Base-by-base conservation (phyloP, 331 rosid species). In the Dryas integrifolia region DNA sequence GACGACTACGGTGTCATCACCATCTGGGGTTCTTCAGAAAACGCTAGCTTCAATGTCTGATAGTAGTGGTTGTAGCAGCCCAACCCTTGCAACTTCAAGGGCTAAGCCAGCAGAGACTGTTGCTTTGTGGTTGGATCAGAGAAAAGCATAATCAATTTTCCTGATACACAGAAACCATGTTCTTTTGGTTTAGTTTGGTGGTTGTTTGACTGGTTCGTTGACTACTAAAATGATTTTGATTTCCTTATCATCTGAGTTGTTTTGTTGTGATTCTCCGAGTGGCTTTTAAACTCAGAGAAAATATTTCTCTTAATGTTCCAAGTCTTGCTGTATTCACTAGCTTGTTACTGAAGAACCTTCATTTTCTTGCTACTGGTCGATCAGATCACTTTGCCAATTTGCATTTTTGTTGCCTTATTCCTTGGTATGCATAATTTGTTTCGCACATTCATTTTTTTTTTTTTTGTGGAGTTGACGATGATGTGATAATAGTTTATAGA, bases 1-100 rank as follows among this genome's bases (percentile, higher is more conserved):
- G 46, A 81, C 80, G 44, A 82, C 81, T 39, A 51, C 81, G 70
- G 79, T 74, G 0, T 88, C 92, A 41, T 85, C 96, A 18, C 91
- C 97, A 1, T 89, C 96, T 24, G 91, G 86, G 66, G 96, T 89
- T 55, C 78, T 91, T 82, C 96, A 82, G 73, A 91, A 81, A 57
- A 80, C 91, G 4, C 43, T 86, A 53, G 83, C 81, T 77, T 85
- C 97, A 0, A 48, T 84, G 56, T 89, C 97, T 58, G 97, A 87
- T 77, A 84, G 96, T 51, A 87, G 97, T 70, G 82, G 79, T 62
- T 85, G 81, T 71, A 85, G 96, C 74, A 91, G 92, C 84, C 91
- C 89, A n/a, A 82, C 39, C 1, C 69, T 84, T 46, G 84, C 83
- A n/a, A 80, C 82, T 75, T 84, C 92, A 39, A 79, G 77, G 78